Conservation (phyloP, 495 filamentous ascomycete genomes). For the Penicillium herquei region DNA sequence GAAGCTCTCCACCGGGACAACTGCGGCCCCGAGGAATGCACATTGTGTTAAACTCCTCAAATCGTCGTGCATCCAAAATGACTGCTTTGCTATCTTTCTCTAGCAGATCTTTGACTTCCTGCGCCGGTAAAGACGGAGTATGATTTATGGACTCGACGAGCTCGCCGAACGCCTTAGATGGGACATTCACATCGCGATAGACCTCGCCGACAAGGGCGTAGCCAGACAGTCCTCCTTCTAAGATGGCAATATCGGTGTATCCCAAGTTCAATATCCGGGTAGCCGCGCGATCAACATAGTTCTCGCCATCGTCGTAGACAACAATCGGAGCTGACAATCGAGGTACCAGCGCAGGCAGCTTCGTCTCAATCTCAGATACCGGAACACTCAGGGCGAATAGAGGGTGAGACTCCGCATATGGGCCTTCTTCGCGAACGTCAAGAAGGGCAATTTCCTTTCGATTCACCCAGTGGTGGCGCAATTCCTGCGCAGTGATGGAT, state of each 20-base stretch:
- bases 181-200: conserved; percentile 29
- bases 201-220: conserved; percentile 23
- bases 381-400: conserved; percentile 24
- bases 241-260: conserved; percentile 17
- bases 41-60: conserved; percentile 26
- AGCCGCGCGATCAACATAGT: conserved; percentile 17
- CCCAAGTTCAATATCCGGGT: conserved; percentile 15
- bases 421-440: conserved; percentile 28
- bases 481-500: conserved; percentile 6
- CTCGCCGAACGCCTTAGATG: conserved; percentile 30
- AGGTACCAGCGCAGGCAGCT: conserved; percentile 18
- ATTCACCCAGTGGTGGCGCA: conserved; percentile 19
- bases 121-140: conserved; percentile 25
- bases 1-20: conserved; percentile 26
- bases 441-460: conserved; percentile 19
- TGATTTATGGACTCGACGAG: conserved; percentile 29
- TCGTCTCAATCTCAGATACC: conserved; percentile 22
- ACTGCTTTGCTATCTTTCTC: conserved; percentile 16
- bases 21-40: conserved; percentile 27
- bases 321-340: conserved; percentile 14
- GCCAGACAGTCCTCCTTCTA: conserved; percentile 20
- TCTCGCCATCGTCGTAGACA: conserved; percentile 25
- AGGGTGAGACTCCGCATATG: conserved; percentile 22
- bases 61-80: conserved; percentile 24
- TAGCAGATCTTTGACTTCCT: conserved; percentile 18